Conservation (phyloP, 2,329 filamentous ascomycete genomes). For the Cordyceps cateniannulata region DNA sequence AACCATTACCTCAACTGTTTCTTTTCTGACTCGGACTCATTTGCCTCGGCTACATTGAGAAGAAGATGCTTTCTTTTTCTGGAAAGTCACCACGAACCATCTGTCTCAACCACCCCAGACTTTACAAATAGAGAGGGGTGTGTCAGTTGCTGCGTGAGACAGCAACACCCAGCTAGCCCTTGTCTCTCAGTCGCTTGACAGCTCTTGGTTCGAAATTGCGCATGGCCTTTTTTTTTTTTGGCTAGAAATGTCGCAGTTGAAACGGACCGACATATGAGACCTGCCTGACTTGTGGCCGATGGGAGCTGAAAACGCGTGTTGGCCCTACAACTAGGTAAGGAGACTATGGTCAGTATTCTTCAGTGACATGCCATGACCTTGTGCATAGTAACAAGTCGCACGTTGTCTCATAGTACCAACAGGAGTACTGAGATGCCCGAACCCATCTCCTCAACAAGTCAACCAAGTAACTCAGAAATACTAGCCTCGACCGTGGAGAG, state of each 20-base stretch:
- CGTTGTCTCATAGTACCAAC: neutral
- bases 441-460: no score
- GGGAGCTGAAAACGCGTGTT: neutral
- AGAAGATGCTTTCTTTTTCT: neutral
- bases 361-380: no score
- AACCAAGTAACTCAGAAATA: no score
- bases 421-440: neutral
- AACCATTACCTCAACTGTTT: no score
- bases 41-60: neutral
- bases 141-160: neutral
- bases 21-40: conserved; percentile 5
- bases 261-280: neutral
- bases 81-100: conserved; percentile 1
- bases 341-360: no score
- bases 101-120: neutral
- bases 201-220: neutral
- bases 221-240: neutral
- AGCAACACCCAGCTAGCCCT: neutral
- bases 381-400: no score
- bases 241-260: neutral
- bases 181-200: neutral
- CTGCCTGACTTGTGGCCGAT: neutral
- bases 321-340: no score
- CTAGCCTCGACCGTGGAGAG: no score
- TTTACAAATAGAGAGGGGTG: neutral